Evolutionary conservation across 768 basidiomycete species (phyloP).

Genomic region (Lyophyllum decastes): DNA sequence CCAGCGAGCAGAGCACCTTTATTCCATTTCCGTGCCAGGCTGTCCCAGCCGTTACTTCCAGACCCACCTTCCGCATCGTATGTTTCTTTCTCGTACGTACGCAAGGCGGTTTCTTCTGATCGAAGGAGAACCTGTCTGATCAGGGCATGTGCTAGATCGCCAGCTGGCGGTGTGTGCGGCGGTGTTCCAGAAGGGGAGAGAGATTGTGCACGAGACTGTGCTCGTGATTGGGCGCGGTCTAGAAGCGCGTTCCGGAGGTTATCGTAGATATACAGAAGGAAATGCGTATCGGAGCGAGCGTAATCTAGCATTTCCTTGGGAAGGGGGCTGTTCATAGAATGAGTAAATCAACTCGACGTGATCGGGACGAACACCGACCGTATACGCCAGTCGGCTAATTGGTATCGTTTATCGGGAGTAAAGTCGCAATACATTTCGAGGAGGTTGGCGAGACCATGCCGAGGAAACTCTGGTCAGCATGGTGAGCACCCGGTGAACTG

Average conservation of each 20-base stretch:
- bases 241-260: slow-evolving; percentile 84
- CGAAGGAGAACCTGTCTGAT: slow-evolving; percentile 67
- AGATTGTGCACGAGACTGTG: slow-evolving; percentile 40
- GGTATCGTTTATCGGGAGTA: slow-evolving; percentile 91
- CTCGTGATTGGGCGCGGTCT: slow-evolving; percentile 53
- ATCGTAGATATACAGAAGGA: slow-evolving; percentile 91
- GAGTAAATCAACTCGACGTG: background rate
- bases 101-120: slow-evolving; percentile 76
- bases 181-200: slow-evolving; percentile 26
- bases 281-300: slow-evolving; percentile 96
- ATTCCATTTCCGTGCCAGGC: slow-evolving; percentile 82
- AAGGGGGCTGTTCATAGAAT: slow-evolving; percentile 54
- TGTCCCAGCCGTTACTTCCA: slow-evolving; percentile 77
- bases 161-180: slow-evolving; percentile 18
- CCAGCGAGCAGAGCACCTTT: slow-evolving; percentile 51
- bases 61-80: slow-evolving; percentile 69
- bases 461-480: slow-evolving; percentile 63
- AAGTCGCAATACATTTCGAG: slow-evolving; percentile 91
- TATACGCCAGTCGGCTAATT: slow-evolving; percentile 97
- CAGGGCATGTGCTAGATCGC: slow-evolving; percentile 36
- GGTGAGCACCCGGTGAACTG: background rate
- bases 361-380: slow-evolving; percentile 43
- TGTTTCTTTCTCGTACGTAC: slow-evolving; percentile 64
- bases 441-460: slow-evolving; percentile 81
- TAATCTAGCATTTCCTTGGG: slow-evolving; percentile 89